phyloP scores from a whole-genome alignment of 1,284 basidiomycete species.

The Leucoagaricus sp. region DNA sequence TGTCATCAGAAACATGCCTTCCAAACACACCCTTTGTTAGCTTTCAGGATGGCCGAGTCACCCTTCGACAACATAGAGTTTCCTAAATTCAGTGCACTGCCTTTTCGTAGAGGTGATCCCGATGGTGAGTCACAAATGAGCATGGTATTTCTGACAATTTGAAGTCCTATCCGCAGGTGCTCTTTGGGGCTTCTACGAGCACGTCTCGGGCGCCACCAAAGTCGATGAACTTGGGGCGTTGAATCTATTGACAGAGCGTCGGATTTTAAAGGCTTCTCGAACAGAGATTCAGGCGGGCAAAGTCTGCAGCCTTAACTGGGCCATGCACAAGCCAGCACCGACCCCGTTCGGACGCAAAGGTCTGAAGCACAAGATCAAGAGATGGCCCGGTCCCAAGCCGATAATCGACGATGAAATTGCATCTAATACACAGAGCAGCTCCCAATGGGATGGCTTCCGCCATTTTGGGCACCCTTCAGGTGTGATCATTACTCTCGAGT shows the following conservation, averaged over 20 bases:
- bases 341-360: constrained; percentile 18
- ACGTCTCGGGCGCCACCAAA: constrained; percentile 17
- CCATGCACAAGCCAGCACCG: constrained; percentile 23
- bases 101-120: constrained; percentile 25
- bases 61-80: constrained; percentile 23
- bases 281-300: constrained; percentile 21
- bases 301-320: constrained; percentile 26
- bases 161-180: constrained; percentile 16
- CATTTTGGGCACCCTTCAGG: constrained; percentile 22
- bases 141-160: not conserved
- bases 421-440: constrained; percentile 24
- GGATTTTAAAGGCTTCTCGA: constrained; percentile 23
- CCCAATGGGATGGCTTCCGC: constrained; percentile 26
- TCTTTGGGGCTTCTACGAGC: constrained; percentile 28
- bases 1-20: not conserved
- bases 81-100: constrained; percentile 20
- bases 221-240: constrained; percentile 24
- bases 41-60: constrained; percentile 18
- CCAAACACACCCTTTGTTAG: not conserved
- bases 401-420: constrained; percentile 25
- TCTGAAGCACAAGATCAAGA: constrained; percentile 21
- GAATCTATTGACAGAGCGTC: constrained; percentile 23
- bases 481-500: not conserved
- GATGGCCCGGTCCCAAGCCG: constrained; percentile 14
- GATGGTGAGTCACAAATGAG: constrained; percentile 14